Conservation (phyloP, 2,329 filamentous ascomycete species). For the Pseudogymnoascus sp. region DNA sequence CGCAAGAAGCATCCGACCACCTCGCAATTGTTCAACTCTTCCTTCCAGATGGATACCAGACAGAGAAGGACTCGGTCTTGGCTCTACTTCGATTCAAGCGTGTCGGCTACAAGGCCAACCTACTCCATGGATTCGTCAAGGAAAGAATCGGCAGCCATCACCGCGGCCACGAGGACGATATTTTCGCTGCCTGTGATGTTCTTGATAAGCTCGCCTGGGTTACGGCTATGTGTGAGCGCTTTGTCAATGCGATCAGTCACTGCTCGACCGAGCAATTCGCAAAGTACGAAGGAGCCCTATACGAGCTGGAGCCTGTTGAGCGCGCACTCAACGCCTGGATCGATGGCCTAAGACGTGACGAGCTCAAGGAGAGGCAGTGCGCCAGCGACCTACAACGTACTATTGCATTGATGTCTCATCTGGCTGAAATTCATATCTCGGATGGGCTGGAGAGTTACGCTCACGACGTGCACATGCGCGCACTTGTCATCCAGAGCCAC, state of each 20-base stretch:
- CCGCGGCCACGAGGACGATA: conserved; percentile 65
- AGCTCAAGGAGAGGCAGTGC: conserved; percentile 76
- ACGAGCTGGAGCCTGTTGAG: conserved; percentile 87
- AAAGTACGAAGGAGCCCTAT: conserved; percentile 68
- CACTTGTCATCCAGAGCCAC: conserved; percentile 67
- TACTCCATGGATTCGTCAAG: conserved; percentile 69
- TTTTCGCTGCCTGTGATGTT: conserved; percentile 71
- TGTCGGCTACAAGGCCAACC: conserved; percentile 75
- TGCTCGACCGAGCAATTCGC: conserved; percentile 73
- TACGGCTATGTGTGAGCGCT: conserved; percentile 71
- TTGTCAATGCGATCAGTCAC: conserved; percentile 69
- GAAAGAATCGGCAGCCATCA: conserved; percentile 63
- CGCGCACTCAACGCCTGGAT: conserved; percentile 82
- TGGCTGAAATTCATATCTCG: conserved; percentile 71
- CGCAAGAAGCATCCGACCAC: conserved; percentile 81
- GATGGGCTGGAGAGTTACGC: conserved; percentile 63
- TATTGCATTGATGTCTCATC: conserved; percentile 77
- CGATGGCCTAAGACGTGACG: conserved; percentile 72
- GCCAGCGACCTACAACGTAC: conserved; percentile 73
- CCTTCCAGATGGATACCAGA: conserved; percentile 72
- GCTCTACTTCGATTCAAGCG: conserved; percentile 82
- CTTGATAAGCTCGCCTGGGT: conserved; percentile 83
- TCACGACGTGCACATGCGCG: conserved; percentile 70
- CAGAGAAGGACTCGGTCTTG: conserved; percentile 77
- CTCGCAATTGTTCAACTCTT: conserved; percentile 83